Evolutionary conservation across 176 grass and related monocot species (phyloP), one percentile per base, ranked within the genome.

Genomic region (Phragmites australis): DNA sequence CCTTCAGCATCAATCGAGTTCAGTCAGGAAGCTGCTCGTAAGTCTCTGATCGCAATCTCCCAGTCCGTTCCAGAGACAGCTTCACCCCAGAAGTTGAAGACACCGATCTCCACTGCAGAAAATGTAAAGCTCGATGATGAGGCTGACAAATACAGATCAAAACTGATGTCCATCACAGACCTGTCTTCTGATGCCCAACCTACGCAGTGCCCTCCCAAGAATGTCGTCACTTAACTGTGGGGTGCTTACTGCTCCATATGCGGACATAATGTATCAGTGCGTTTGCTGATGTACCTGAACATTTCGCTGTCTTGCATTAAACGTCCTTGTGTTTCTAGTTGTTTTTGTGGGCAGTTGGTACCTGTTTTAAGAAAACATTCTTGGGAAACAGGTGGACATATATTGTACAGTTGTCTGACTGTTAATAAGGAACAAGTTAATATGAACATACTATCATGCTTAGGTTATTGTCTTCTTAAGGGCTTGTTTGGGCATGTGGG

Each of bases 81-180:
- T 48, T 78, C 73, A 53, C 37, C 73, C 23, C 42, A 34, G 60
- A 61, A 67, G 29, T 54, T 50, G 62, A 88, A 87, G 49, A 39
- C 84, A 19, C 82, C 78, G 6, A 63, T 68, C 78, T 59, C 59
- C 47, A 26, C 49, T 50, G 40, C 40, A 16, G 83, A 66, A 42
- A 81, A 83, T 64, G 69, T 41, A 60, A 80, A 75, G 16, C 70
- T 34, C 0, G 80, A 70, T 5, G 78, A 74, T 51, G 88, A 63
- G 34, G 83, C 68, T 40, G 92, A 85, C 13, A 91, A 93, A 47
- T 94, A 85, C 81, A 92, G 92, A 87, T 91, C 88, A 48, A 91
- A 94, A 62, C 88, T 98, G 78, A 98, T 98, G 34, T 94, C 95
- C 12, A 94, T 98, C 64, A 89, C 95, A 46, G 73, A 91, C 83